A percentile compares a stretch with the other conserved stretches of the same genome.
These are phyloP conservation scores for Knufia fluminis DNA, from an alignment of 2,329 filamentous ascomycete species.

Conservation along the genomic window DNA sequence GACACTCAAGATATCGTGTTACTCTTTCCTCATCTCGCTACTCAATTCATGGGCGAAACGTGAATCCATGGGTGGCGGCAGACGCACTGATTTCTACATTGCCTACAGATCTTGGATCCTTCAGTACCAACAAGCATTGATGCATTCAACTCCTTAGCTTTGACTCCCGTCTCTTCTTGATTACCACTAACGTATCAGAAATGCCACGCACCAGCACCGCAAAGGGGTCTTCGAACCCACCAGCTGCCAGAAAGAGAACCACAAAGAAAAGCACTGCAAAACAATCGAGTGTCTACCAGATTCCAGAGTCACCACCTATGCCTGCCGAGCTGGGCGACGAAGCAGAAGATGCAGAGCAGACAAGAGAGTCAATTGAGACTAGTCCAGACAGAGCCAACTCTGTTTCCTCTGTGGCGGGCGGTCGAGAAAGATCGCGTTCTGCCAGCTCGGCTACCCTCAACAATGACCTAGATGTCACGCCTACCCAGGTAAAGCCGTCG, in stretches of 20 bases:
- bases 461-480: neutral
- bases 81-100: too few relatives aligned
- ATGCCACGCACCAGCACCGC: conserved; percentile 4
- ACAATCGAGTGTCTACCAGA: conserved; percentile 3
- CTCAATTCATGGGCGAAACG: too few relatives aligned
- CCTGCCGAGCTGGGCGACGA: neutral
- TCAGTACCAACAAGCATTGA: too few relatives aligned
- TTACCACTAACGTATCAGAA: too few relatives aligned
- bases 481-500: neutral
- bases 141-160: too few relatives aligned
- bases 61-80: too few relatives aligned
- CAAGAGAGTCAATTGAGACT: neutral
- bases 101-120: too few relatives aligned
- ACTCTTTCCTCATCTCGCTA: too few relatives aligned
- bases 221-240: neutral
- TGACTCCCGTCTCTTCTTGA: too few relatives aligned
- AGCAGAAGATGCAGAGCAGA: neutral
- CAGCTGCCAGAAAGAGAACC: conserved; percentile 3
- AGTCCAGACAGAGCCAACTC: neutral
- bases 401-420: neutral
- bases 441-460: neutral
- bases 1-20: too few relatives aligned
- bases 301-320: conserved; percentile 1
- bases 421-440: neutral
- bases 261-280: neutral